Evolutionary conservation across 129 eudicot genomes (phyloP), one percentile per base, ranked within the genome.

Genomic region (Lactuca saligna): DNA sequence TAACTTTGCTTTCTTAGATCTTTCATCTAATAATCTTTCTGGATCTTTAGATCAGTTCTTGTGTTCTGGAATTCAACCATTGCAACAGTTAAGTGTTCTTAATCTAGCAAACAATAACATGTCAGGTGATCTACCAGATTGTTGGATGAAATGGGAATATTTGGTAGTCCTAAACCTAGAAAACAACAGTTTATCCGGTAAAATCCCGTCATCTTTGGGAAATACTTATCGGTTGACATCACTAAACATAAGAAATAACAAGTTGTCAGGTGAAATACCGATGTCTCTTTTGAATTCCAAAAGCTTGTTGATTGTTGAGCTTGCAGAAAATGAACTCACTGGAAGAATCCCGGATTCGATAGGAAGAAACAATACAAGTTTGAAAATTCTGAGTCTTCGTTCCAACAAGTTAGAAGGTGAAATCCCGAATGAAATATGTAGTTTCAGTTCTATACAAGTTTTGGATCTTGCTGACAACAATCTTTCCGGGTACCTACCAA

Each of bases 221-320:
- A 4, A 8, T 3, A 12, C 66, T 14, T 55, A 71, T 8, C 25
- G 6, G 4, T 64, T 81, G 16, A n/a, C 42, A 67, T 48, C 65
- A 5, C 57, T 81, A 8, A 54, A 63, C 63, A 32, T 77, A 31
- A 54, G 79, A 33, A 64, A 57, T 17, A 81, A 81, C 62, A 67
- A 65, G 15, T 58, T 81, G 6, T 33, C 59, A 2, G 82, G 82
- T 44, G 57, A n/a, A 29, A 31, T 82, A 33, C 87, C 81, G n/a
- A 3, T 32, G 38, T 44, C 81, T 38, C 8, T 79, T 17, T 54
- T 61, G 29, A 61, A 61, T 15, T 61, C 66, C 46, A 61, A 61
- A 13, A 61, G 50, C 66, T 13, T 61, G 29, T 8, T 14, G 5
- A 34, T 61, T 31, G 39, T 60, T 12, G 25, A 60, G 65, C 65